Base-by-base conservation (phyloP, 2,329 filamentous ascomycete species). In the Emmonsia crescens region DNA sequence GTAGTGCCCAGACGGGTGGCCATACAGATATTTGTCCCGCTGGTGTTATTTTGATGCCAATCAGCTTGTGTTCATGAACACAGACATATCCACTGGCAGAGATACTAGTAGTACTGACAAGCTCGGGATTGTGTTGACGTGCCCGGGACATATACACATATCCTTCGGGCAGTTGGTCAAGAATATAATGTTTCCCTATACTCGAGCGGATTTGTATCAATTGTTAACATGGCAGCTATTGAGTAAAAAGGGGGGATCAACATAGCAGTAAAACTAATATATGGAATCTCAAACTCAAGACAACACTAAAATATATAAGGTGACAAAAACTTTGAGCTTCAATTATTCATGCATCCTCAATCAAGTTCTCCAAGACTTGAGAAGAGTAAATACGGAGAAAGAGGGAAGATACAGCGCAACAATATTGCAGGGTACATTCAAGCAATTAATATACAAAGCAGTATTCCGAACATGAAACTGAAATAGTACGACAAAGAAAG, bases 1-100 rank as follows among this genome's bases (percentile, higher is more conserved):
- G 19, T 70, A 73, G 56, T 73, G 73, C 8, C 78, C 77, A 8
- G 72, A 70, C 0, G 82, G 82, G 68, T 86, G 83, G 0, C 84
- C 84, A 61, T 77, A 85, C 0, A 86, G 71, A 61, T 81, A 84
- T 57, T 79, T 77, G 68, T 85, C 84, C 9, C 78, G 67, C 69
- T 82, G 70, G 24, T 51, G n/a, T 59, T 52, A 21, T 29, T 24
- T 42, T 27, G 21, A 29, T 42, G 29, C n/a, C 5, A 38, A 29
- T 59, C 44, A 59, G 42, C 29, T 59, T 51, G 44, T 38, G 21
- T 59, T 59, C 33, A 31, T 52, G 24, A 12, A 59, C 29, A 46
- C 36, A 57, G 5, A 21, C 19, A 44, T 40, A 19, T 21, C 36
- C 16, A 57, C 27, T 12, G 40, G n/a, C 36, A 31, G 16, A 29